phyloP scores from a whole-genome alignment of 192 early-diverging fungal genomes.

The Coemansia sp. region DNA sequence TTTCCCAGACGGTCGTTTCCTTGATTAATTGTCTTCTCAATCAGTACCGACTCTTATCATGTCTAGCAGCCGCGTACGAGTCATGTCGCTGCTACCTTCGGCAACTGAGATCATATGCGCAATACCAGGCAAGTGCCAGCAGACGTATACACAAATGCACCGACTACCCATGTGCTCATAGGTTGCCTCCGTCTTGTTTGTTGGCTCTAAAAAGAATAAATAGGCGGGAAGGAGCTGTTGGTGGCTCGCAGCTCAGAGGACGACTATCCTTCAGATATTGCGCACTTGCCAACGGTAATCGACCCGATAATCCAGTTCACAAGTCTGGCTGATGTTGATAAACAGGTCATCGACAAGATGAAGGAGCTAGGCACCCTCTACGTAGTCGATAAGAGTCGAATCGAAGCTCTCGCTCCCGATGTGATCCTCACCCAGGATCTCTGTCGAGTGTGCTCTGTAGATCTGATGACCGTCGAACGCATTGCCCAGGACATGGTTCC shows the following conservation, averaged over 20 bases:
- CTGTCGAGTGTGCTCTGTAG: constrained; percentile 61
- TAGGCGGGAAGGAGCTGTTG: constrained; percentile 17
- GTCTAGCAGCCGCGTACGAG: neutral
- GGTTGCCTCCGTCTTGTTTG: neutral
- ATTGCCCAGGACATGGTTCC: constrained; percentile 54
- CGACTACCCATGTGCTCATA: neutral
- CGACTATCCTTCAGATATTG: constrained; percentile 14
- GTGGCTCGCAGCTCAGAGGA: constrained; percentile 25
- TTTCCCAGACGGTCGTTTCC: neutral
- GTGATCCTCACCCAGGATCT: constrained; percentile 59
- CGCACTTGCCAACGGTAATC: constrained; percentile 13
- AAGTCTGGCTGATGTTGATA: constrained; percentile 40
- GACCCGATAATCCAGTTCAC: constrained; percentile 19
- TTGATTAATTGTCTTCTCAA: neutral
- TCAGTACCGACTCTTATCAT: neutral
- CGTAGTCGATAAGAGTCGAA: constrained; percentile 42
- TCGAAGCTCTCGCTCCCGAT: constrained; percentile 45
- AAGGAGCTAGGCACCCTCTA: constrained; percentile 52
- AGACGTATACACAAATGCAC: neutral
- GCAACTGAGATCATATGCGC: constrained; percentile 23
- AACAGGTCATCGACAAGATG: constrained; percentile 51
- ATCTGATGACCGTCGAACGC: constrained; percentile 57
- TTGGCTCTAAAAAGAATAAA: neutral
- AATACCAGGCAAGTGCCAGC: constrained; percentile 12
- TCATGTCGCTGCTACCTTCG: constrained; percentile 24